A percentile compares a stretch with the other conserved stretches of the same genome.
phyloP scores from a whole-genome alignment of 495 filamentous ascomycete genomes.

The Collariella sp. region DNA sequence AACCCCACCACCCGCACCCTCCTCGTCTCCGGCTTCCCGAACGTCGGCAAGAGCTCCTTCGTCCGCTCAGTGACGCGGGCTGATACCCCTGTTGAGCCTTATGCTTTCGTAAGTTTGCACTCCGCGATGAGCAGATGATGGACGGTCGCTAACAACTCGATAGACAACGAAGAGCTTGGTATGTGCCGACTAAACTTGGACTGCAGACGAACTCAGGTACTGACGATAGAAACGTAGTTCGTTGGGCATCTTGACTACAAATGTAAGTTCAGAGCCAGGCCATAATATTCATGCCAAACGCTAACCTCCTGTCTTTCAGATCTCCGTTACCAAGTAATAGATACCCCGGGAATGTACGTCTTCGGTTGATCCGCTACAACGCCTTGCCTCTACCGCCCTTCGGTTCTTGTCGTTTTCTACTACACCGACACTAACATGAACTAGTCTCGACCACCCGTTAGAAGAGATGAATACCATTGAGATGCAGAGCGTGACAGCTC shows the following conservation, averaged over 20 bases:
- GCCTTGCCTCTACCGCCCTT: not conserved
- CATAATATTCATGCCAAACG: not conserved
- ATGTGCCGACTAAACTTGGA: not conserved
- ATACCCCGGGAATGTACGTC: constrained; percentile 64
- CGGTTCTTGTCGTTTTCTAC: not conserved
- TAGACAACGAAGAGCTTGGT: constrained; percentile 78
- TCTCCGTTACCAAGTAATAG: constrained; percentile 56
- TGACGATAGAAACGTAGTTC: constrained; percentile 86
- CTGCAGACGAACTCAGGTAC: not conserved
- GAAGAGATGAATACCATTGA: constrained; percentile 99
- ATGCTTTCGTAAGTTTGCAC: constrained; percentile 59
- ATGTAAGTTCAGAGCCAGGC: constrained; percentile 26
- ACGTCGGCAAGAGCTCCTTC: constrained; percentile 96
- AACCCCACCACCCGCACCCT: constrained; percentile 94
- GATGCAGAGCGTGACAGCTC: constrained; percentile 94
- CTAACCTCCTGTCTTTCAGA: not conserved
- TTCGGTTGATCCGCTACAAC: not conserved
- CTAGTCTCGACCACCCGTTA: constrained; percentile 78
- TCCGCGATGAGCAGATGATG: not conserved
- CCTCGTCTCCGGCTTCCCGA: constrained; percentile 93
- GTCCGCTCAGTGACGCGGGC: constrained; percentile 83
- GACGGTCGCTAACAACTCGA: not conserved
- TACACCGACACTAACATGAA: constrained; percentile 1
- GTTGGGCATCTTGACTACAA: constrained; percentile 99
- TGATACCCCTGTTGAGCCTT: constrained; percentile 96